Evolutionary conservation across 1,284 basidiomycete species (phyloP).

Genomic region (Malassezia sympodialis): DNA sequence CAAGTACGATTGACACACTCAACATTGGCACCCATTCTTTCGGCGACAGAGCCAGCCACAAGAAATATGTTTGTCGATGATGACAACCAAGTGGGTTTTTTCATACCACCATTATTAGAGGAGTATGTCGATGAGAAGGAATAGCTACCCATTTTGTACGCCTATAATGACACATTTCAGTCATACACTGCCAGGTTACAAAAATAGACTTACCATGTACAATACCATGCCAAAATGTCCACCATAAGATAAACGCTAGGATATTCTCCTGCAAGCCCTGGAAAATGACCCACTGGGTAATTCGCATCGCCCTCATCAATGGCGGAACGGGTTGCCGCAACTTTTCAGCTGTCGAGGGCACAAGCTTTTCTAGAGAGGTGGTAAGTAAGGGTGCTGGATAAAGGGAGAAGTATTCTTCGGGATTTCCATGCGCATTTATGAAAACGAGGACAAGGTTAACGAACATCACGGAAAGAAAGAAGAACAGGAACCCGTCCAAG

Average conservation of each 20-base stretch:
- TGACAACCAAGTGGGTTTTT: constrained; percentile 24
- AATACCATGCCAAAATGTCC: constrained; percentile 44
- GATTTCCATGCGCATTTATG: constrained; percentile 23
- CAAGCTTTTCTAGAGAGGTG: constrained; percentile 5
- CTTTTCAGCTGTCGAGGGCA: constrained; percentile 8
- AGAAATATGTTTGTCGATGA: constrained; percentile 19
- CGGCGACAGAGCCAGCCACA: background rate
- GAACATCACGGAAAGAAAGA: constrained; percentile 26
- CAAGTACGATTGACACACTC: background rate
- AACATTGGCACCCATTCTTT: background rate
- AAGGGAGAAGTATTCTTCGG: constrained; percentile 24
- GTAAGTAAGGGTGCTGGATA: constrained; percentile 17
- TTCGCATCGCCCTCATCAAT: background rate
- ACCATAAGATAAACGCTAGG: constrained; percentile 43
- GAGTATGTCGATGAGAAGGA: background rate
- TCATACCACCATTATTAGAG: constrained; percentile 36
- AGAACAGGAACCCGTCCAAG: constrained; percentile 39
- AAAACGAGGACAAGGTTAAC: constrained; percentile 28
- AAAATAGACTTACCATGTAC: constrained; percentile 31
- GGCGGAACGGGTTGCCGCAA: constrained; percentile 6
- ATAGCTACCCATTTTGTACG: background rate
- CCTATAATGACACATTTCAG: background rate
- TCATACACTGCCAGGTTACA: constrained; percentile 12
- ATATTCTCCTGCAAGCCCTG: constrained; percentile 32
- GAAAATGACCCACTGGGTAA: constrained; percentile 15